Evolutionary conservation across 768 basidiomycete species (phyloP).

Genomic region (Podaxis mareebaensis): DNA sequence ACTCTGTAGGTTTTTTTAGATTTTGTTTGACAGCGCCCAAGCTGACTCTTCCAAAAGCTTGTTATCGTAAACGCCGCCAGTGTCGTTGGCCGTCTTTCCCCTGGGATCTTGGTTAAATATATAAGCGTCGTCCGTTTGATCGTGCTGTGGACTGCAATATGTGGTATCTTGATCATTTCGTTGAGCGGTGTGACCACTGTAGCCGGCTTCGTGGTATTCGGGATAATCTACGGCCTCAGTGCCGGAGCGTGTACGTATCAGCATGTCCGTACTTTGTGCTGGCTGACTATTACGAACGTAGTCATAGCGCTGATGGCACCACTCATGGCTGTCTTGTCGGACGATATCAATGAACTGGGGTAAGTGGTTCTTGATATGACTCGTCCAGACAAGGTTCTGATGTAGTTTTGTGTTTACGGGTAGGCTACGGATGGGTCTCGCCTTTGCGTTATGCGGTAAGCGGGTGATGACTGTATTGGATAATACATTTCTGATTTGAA

Average conservation of each 20-base stretch:
- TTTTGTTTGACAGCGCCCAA: background rate
- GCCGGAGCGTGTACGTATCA: constrained; percentile 20
- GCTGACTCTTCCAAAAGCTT: constrained; percentile 17
- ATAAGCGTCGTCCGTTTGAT: constrained; percentile 21
- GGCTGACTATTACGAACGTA: background rate
- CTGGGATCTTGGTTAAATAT: constrained; percentile 17
- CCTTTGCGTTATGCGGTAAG: constrained; percentile 20
- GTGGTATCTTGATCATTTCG: constrained; percentile 30
- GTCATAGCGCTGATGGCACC: constrained; percentile 19
- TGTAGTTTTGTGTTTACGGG: background rate
- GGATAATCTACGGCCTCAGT: constrained; percentile 42
- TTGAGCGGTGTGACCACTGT: constrained; percentile 34
- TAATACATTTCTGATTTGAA: background rate
- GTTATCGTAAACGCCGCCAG: constrained; percentile 23
- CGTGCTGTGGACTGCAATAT: constrained; percentile 15
- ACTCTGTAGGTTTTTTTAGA: constrained; percentile 31
- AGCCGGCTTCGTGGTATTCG: constrained; percentile 34
- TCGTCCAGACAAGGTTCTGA: background rate
- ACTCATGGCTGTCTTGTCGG: constrained; percentile 12
- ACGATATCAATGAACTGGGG: constrained; percentile 16
- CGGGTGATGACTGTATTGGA: background rate
- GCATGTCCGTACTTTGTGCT: background rate
- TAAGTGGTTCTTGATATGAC: background rate
- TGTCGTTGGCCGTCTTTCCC: constrained; percentile 23
- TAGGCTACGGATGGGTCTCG: constrained; percentile 20